Base-by-base conservation (phyloP, 2,329 filamentous ascomycete genomes). In the Fusarium nematophilum region DNA sequence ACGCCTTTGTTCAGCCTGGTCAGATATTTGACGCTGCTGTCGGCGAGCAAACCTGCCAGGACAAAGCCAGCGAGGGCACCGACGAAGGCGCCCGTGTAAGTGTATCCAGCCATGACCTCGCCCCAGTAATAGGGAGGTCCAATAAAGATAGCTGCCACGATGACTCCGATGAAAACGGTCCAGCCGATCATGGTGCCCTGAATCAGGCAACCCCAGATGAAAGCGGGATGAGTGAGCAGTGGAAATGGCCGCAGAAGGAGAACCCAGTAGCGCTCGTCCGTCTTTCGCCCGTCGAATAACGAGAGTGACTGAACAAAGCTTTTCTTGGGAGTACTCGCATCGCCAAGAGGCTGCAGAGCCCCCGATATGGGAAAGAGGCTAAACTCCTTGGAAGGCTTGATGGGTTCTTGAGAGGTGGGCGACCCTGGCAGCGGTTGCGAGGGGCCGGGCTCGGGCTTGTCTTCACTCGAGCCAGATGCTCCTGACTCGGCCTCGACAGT, bases 121-220 rank as follows among this genome's bases (percentile, higher is more conserved):
- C 86, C 81, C 84, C 93, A 97, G 80, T 87, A 95, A 33, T 93
- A 85, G 1, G 92, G 91, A 2, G 90, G 89, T 2, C 89, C 88
- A 39, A 96, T 83, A 78, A 95, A 94, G 64, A 96, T 88, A 55
- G 89, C 86, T n/a, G 89, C 90, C 38, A 96, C 79, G 64, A 95
- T 87, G 57, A 95, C 89, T 52, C 91, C 90, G 63, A 96, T 94
- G 70, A 97, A 92, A 13, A 97, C 91, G 1, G 93, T 96, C 93
- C 94, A 98, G 62, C 93, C 94, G 69, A 97, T 97, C 70, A 97
- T 86, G 5, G 91, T 86, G 13, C 93, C 93, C 81, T 97, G 93
- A 43, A 93, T 91, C 4, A 97, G 80, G 68, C 81, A 82, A 18
- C 81, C 82, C 91, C 92, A 97, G 33, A 96, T 75, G 65, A 97